Evolutionary conservation across 805 yeast species (phyloP).

Genomic region (Kurtzmaniella fragi): DNA sequence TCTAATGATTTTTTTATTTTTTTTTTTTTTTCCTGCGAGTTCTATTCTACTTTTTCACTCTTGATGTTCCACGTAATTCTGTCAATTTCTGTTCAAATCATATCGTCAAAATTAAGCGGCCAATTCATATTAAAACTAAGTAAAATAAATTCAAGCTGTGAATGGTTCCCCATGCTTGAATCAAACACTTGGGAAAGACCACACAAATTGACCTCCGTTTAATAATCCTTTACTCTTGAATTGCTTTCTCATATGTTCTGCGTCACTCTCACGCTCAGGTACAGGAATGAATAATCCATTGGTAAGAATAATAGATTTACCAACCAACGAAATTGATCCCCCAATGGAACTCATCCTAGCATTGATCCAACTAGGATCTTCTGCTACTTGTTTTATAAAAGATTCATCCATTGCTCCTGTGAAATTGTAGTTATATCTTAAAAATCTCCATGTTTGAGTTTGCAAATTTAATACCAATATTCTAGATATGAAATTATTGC

Average conservation of each 20-base stretch:
- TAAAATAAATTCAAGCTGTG: too few relatives aligned
- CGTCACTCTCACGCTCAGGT: slow-evolving; percentile 26
- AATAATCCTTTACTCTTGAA: slow-evolving; percentile 18
- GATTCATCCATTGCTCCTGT: slow-evolving; percentile 18
- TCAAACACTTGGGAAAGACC: slow-evolving; percentile 33
- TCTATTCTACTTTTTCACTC: too few relatives aligned
- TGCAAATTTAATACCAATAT: slow-evolving; percentile 31
- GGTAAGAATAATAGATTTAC: slow-evolving; percentile 29
- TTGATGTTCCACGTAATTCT: too few relatives aligned
- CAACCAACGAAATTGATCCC: slow-evolving; percentile 27
- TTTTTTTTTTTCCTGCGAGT: too few relatives aligned
- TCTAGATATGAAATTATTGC: slow-evolving; percentile 25
- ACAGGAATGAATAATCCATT: slow-evolving; percentile 31
- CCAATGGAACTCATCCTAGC: slow-evolving; percentile 26
- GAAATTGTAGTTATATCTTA: slow-evolving; percentile 28
- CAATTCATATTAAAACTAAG: too few relatives aligned
- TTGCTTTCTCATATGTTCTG: slow-evolving; percentile 12
- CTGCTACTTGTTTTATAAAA: slow-evolving; percentile 13
- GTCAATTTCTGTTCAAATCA: too few relatives aligned
- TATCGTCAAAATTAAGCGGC: too few relatives aligned
- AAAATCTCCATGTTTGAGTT: slow-evolving; percentile 38
- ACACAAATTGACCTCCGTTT: slow-evolving; percentile 31
- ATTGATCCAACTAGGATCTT: slow-evolving; percentile 19
- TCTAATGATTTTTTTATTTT: too few relatives aligned
- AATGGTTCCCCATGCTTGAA: too few relatives aligned